Conservation (phyloP, 2,329 filamentous ascomycete species). For the Chaetothyriales sp. region DNA sequence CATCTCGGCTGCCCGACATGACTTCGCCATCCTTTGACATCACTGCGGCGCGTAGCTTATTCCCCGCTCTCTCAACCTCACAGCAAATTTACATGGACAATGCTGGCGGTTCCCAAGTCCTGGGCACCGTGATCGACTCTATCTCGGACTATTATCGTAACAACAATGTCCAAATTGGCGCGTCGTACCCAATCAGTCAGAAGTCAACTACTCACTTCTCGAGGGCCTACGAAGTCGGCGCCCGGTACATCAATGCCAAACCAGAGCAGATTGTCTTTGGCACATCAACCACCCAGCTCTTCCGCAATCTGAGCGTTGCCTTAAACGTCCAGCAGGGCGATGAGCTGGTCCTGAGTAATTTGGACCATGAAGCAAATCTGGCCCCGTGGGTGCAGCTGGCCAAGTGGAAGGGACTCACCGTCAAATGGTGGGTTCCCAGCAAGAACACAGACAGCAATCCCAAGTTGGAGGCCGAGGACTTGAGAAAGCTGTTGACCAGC, state of each 20-base stretch:
- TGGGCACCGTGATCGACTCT: conserved; percentile 52
- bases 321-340: conserved; percentile 43
- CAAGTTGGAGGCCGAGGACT: conserved; percentile 42
- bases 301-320: conserved; percentile 53
- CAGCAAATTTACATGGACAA: conserved; percentile 65
- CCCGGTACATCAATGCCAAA: conserved; percentile 56
- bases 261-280: conserved; percentile 59
- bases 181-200: conserved; percentile 49
- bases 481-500: conserved; percentile 45
- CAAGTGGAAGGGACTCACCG: conserved; percentile 40
- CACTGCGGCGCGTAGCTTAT: conserved; percentile 42
- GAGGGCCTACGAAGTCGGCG: conserved; percentile 50
- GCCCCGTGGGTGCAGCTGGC: conserved; percentile 61
- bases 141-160: conserved; percentile 52
- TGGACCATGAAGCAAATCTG: conserved; percentile 70
- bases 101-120: conserved; percentile 59
- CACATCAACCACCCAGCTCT: conserved; percentile 60
- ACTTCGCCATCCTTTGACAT: conserved; percentile 38
- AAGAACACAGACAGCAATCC: conserved; percentile 44
- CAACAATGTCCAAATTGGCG: conserved; percentile 64
- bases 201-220: conserved; percentile 47
- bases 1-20: conserved; percentile 1
- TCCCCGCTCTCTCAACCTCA: conserved; percentile 50
- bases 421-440: conserved; percentile 57
- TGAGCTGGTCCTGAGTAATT: conserved; percentile 55